Evolutionary conservation across 2,329 filamentous ascomycete species (phyloP), one percentile per base, ranked within the genome.

Genomic region (Exophiala dermatitidis): DNA sequence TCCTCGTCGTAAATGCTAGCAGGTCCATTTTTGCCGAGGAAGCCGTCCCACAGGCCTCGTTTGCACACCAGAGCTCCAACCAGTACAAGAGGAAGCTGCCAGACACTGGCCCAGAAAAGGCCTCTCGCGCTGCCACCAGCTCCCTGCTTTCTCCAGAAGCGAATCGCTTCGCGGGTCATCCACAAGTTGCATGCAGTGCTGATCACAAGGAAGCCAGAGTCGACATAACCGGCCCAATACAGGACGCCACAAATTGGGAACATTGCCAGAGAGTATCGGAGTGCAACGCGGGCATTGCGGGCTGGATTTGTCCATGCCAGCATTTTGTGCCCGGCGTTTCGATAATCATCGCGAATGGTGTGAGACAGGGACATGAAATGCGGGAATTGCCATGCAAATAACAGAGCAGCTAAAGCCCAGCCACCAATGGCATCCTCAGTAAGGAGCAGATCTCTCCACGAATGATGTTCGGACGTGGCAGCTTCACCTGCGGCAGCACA

Each of bases 331-430:
- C 82, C 82, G 0, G 82, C 82, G 33, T 72, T 70, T 60, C 83
- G 85, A 75, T 98, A 98, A 68, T 98, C 93, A 5, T 94, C 84
- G 19, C 89, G 79, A 56, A 97, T 95, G 3, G 81, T 77, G 81
- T 91, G 94, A 44, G 87, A 90, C 26, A 98, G 77, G 1, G 90
- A 86, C 78, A 96, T 97, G 74, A 98, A 98, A 72, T 98, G 93
- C 2, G 93, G 90, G 66, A 98, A 97, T 67, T 98, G 91, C 93
- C 93, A 98, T 8, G 90, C 86, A 62, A 95, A 95, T 3, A 98
- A 75, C 4, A 97, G 73, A 0, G 79, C 82, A 1, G 88, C 91
- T 9, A 96, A 75, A 0, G 97, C 73, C 93, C 93, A 98, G 3
- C 91, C 93, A 3, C 93, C 93, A 7, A 83, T 72, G 29, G 76